Conservation (phyloP, 2,329 filamentous ascomycete genomes). For the Cladosporium sp. region DNA sequence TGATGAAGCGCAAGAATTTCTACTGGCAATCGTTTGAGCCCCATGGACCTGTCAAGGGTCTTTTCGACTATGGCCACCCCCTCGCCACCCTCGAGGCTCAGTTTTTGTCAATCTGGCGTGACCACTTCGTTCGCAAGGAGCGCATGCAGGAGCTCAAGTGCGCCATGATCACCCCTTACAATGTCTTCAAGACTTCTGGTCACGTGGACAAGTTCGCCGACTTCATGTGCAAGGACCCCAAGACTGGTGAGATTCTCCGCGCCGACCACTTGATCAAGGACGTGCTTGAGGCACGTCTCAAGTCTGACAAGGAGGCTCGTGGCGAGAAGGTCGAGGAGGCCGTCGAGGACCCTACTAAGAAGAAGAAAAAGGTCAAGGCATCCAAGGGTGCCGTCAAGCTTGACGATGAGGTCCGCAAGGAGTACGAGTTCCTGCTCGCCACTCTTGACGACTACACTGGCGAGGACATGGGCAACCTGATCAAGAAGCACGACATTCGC, state of each 20-base stretch:
- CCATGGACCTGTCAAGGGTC: slow-evolving; percentile 54
- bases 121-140: slow-evolving; percentile 89
- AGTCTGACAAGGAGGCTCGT: slow-evolving; percentile 88
- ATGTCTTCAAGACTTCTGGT: slow-evolving; percentile 86
- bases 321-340: slow-evolving; percentile 72
- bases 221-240: slow-evolving; percentile 90
- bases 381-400: slow-evolving; percentile 68
- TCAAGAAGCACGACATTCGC: slow-evolving; percentile 85
- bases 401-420: slow-evolving; percentile 76
- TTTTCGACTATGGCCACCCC: slow-evolving; percentile 91
- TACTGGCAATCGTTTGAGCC: slow-evolving; percentile 96
- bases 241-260: slow-evolving; percentile 93
- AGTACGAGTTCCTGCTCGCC: slow-evolving; percentile 88
- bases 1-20: slow-evolving; percentile 85
- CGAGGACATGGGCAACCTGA: slow-evolving; percentile 77
- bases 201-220: slow-evolving; percentile 98
- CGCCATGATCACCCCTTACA: slow-evolving; percentile 86
- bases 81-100: slow-evolving; percentile 83
- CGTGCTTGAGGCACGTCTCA: slow-evolving; percentile 78
- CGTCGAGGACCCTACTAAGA: slow-evolving; percentile 78
- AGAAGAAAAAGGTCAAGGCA: slow-evolving; percentile 72
- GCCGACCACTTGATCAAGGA: slow-evolving; percentile 97
- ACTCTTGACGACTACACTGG: slow-evolving; percentile 95
- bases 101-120: slow-evolving; percentile 83
- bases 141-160: slow-evolving; percentile 95